Base-by-base conservation (phyloP, 805 yeast genomes). In the Pichia gijzeniarum region DNA sequence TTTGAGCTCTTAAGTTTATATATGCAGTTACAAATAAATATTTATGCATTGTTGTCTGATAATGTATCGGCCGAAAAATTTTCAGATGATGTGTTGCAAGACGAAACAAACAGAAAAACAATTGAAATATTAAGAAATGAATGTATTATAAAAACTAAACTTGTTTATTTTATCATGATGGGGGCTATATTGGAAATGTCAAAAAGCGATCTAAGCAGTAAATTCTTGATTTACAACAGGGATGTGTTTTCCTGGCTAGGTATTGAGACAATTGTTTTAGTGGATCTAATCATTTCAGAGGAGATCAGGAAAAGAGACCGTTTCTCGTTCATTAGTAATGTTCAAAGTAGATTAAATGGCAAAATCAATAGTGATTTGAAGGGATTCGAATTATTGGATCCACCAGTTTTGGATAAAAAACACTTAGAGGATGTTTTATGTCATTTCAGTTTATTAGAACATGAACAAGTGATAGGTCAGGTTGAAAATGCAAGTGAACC, bases 181-280 rank as follows among this genome's bases (percentile, higher is more conserved):
- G 16, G 25, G 25, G 19, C 45, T 17, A 17, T 46, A 3, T 21
- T 41, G 18, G 13, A 33, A 3, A 32, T 46, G 9, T 31, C 43
- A n/a, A 9, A 37, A 38, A 16, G 28, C 2, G 27, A 37, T n/a
- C 13, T 41, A 2, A 31, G 32, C 39, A 17, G 34, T 17, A 45
- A 37, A 36, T 45, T 45, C 32, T 21, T 46, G 8, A 10, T 46
- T 9, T 46, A 38, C 19, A 37, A 28, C 2, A 41, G 45, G 27
- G 48, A 38, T 13, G 28, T 42, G 14, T 46, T 46, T 41, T 38
- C 48, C 13, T 45, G 48, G 48, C 17, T 45, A 17, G 44, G 48
- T 10, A 13, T 18, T 21, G 18, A 41, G 22, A 21, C 40, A 7
- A 33, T 41, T 9, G 5, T 34, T 16, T 34, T 46, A 5, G 33